These are phyloP conservation scores for Penicillium sp. DNA, from an alignment of 2,329 filamentous ascomycete genomes.

Conservation along the genomic window DNA sequence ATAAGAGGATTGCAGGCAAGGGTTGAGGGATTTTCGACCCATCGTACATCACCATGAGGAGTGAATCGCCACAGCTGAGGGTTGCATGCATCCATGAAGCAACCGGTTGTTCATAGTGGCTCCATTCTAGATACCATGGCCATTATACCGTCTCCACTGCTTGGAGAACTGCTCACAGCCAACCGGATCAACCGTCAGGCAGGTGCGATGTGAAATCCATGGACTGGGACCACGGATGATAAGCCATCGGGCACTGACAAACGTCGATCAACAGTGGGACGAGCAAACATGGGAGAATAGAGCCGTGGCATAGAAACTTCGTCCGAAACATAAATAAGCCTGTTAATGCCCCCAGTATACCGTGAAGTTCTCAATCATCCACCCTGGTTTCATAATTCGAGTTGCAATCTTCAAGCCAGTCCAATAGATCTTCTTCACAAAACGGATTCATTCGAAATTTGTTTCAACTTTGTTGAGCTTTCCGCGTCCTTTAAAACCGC, in stretches of 20 bases:
- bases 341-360: slow-evolving; percentile 26
- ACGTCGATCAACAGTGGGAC: slow-evolving; percentile 33
- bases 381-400: slow-evolving; percentile 31
- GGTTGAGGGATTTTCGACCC: slow-evolving; percentile 39
- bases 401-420: slow-evolving; percentile 12
- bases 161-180: slow-evolving; percentile 31
- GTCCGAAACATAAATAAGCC: slow-evolving; percentile 43
- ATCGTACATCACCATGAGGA: slow-evolving; percentile 30
- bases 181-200: slow-evolving; percentile 31
- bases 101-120: slow-evolving; percentile 33
- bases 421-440: slow-evolving; percentile 24
- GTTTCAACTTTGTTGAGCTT: slow-evolving; percentile 22
- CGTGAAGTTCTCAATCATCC: slow-evolving; percentile 27
- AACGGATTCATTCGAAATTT: slow-evolving; percentile 20
- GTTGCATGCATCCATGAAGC: slow-evolving; percentile 40
- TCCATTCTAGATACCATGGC: slow-evolving; percentile 32
- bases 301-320: slow-evolving; percentile 26
- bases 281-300: slow-evolving; percentile 23
- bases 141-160: slow-evolving; percentile 38
- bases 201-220: slow-evolving; percentile 29
- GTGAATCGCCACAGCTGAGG: slow-evolving; percentile 39
- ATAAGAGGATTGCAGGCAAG: slow-evolving; percentile 22
- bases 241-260: slow-evolving; percentile 33
- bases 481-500: slow-evolving; percentile 19
- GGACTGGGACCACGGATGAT: slow-evolving; percentile 33